Base-by-base conservation (phyloP, 441 rosid genomes). In the Croton setiger region DNA sequence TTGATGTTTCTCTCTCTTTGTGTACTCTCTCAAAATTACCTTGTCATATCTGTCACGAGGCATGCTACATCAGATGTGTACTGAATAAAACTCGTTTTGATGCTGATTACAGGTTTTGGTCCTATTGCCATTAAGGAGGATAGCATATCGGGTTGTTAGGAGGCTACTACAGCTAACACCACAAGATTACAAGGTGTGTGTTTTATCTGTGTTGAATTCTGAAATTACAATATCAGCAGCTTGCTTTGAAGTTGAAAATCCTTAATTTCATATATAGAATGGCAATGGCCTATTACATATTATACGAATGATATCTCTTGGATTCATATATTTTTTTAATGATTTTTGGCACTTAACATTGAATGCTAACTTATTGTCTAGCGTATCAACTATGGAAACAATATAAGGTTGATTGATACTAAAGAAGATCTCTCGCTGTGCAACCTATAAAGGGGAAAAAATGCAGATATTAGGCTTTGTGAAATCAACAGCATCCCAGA, bases 151-250 rank as follows among this genome's bases (percentile, higher is more conserved):
- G 39, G 87, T 88, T 73, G 82, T 95, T 68, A 86, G 81, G 86
- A 87, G 95, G 82, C 68, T 95, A 67, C 87, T 90, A 80, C 87
- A 85, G 73, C 82, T 95, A 72, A 86, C 96, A 39, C 98, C 97
- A 36, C 74, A 83, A 71, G 72, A 85, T 77, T 84, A 79, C 81
- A 90, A 86, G 96, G 99, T 95, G 58, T 45, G 36, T 72, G 70
- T 45, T 56, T 14, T 44, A 27, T 59, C 39, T 48, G 51, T 52
- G 1, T 67, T 56, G 68, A 55, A 44, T 80, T 71, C 63, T 61
- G 64, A 63, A 9, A n/a, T 18, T 39, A 36, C 7, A 6, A 1
- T 41, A 21, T 13, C 31, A 20, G 31, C 13, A 61, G 52, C 36
- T 20, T 43, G 35, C 4, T 62, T 13, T 43, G 36, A 23, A 44